Base-by-base conservation (phyloP, 2,329 filamentous ascomycete genomes). In the Thielaviopsis ethacetica region DNA sequence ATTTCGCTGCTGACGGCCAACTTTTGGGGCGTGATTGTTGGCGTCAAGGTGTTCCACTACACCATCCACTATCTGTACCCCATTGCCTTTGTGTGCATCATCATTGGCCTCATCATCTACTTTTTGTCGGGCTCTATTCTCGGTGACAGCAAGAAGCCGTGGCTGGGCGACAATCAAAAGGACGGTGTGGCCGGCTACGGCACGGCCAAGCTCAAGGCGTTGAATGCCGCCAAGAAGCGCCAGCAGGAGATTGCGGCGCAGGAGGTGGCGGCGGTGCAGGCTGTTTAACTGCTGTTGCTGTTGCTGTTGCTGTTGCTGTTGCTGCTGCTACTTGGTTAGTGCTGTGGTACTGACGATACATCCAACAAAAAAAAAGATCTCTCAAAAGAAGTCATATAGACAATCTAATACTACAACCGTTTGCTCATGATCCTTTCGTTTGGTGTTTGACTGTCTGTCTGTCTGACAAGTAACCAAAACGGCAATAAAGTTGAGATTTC, bases 21-120 rank as follows among this genome's bases (percentile, higher is more conserved):
- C 73, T 97, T 97, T 74, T 98, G 93, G 93, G 91, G 90, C 64
- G 86, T 95, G 62, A 86, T 94, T 64, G 91, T 98, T 65, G 93
- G 93, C 55, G 82, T 94, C 65, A 80, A 84, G 68, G 87, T 97
- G 54, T 95, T 98, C 67, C 82, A 85, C 52, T 81, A 86, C 65
- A 72, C 72, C 49, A 82, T 98, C 60, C 87, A 95, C 73, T 95
- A 82, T 77, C 78, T 96, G 73, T 98, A 98, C 72, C 91, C 93
- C 5, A 87, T 96, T 68, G 91, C 93, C 13, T 98, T 98, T 70
- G 88, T 95, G 10, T 77, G 91, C 64, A 97, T 98, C 70, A 83
- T 98, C 64, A 58, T 91, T 27, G 91, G 93, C 0, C 80, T 95
- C 65, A 76, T 91, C 54, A 77, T 89, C 53, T 98, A 98, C 72